These are phyloP conservation scores for Dictyostelium capitatum DNA, from an alignment of 78 protist species.

Conservation along the genomic window DNA sequence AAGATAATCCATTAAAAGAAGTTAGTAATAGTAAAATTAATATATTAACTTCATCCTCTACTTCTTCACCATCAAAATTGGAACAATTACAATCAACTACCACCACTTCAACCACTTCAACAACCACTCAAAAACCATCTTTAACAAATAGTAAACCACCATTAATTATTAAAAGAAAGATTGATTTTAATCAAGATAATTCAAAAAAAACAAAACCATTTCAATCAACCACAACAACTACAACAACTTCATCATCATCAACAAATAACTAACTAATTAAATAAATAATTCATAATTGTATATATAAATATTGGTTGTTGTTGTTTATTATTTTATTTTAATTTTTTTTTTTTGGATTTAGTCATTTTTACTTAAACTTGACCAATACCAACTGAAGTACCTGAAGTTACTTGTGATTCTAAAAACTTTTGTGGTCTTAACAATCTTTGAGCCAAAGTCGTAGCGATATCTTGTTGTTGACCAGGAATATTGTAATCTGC, in stretches of 20 bases:
- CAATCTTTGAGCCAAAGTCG: slow-evolving; percentile 1
- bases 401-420: neutral
- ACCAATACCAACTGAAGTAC: neutral
- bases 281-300: neutral
- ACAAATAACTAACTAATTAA: neutral
- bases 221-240: neutral
- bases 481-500: no score
- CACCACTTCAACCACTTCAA: neutral
- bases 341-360: neutral
- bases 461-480: neutral
- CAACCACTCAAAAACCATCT: neutral
- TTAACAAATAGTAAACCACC: slow-evolving; percentile 3
- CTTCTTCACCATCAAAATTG: neutral
- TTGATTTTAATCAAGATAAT: neutral
- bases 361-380: neutral
- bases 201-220: slow-evolving; percentile 48
- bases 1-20: slow-evolving; percentile 11
- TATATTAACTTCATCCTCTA: neutral
- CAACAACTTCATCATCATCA: neutral
- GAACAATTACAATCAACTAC: neutral
- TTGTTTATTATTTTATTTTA: neutral
- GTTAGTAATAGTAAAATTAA: neutral
- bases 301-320: neutral
- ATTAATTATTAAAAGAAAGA: slow-evolving; percentile 21
- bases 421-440: slow-evolving; percentile 50